Base-by-base conservation (phyloP, 805 yeast genomes). In the Yarrowia sp. region DNA sequence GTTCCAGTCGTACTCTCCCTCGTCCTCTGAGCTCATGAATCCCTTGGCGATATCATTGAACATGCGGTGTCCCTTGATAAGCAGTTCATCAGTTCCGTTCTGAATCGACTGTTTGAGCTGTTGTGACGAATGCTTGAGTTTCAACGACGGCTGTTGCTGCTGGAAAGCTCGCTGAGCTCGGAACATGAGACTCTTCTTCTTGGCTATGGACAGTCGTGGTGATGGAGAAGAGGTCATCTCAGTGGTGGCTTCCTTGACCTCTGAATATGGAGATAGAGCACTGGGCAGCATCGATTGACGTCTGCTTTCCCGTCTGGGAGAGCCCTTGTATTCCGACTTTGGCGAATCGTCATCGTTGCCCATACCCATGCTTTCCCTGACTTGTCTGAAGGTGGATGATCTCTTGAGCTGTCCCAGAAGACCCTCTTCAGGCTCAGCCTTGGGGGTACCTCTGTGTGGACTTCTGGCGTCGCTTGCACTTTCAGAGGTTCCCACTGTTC, bases 131-230 rank as follows among this genome's bases (percentile, higher is more conserved):
- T 49, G 55, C 48, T 63, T 63, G 26, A 63, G 56, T 38, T 48
- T 48, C 22, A 63, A 48, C 15, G 48, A 15, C 10, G 65, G 65
- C 40, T 63, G 67, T n/a, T 63, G 43, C 12, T 63, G 56, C 46
- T 63, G 67, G 12, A 63, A 63, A 46, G 67, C 67, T 7, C 56
- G 19, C 32, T 63, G 67, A 1, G 67, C 67, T 8, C 67, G 45
- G 56, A 63, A 63, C 67, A 63, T 49, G 12, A 63, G 56, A 49
- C 67, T 63, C 67, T 63, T 63, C 56, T 63, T 63, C 46, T 63
- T 63, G 56, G 67, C 67, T 10, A 63, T 59, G 8, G 65, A 59
- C 5, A 59, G 52, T 16, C 65, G 41, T 22, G 65, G 65, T 5
- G 50, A 45, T 8, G 50, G 65, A 15, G 64, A 56, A 7, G 40